These are phyloP conservation scores for Phialophora expanda DNA, from an alignment of 2,329 filamentous ascomycete species.

Conservation along the genomic window DNA sequence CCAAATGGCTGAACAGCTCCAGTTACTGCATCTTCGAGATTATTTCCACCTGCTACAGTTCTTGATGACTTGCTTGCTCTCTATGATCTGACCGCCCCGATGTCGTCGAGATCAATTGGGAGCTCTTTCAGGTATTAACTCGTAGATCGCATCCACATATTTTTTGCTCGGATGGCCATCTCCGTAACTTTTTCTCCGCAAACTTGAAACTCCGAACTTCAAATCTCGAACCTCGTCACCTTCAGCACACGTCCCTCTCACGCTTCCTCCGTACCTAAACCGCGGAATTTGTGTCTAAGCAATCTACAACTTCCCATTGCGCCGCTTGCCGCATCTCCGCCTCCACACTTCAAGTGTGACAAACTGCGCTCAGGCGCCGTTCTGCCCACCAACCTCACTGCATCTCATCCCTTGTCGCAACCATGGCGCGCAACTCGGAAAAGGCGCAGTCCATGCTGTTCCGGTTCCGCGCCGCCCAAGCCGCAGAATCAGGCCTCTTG, in stretches of 20 bases:
- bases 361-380: background rate
- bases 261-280: background rate
- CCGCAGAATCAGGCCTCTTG: slow-evolving; percentile 93
- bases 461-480: slow-evolving; percentile 97
- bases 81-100: background rate
- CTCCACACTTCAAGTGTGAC: background rate
- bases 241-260: background rate
- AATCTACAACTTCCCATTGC: background rate
- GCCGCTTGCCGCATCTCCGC: background rate
- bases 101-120: background rate
- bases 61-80: background rate
- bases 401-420: slow-evolving; percentile 5
- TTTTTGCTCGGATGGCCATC: background rate
- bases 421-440: slow-evolving; percentile 87
- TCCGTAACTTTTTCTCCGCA: slow-evolving; percentile 9
- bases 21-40: background rate
- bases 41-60: background rate
- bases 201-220: background rate
- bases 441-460: slow-evolving; percentile 99
- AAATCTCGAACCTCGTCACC: background rate
- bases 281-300: background rate
- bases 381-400: background rate
- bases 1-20: background rate
- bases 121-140: background rate
- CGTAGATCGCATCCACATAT: background rate